phyloP scores from a whole-genome alignment of 345 rosid genomes.

The Carallia pectinifolia region DNA sequence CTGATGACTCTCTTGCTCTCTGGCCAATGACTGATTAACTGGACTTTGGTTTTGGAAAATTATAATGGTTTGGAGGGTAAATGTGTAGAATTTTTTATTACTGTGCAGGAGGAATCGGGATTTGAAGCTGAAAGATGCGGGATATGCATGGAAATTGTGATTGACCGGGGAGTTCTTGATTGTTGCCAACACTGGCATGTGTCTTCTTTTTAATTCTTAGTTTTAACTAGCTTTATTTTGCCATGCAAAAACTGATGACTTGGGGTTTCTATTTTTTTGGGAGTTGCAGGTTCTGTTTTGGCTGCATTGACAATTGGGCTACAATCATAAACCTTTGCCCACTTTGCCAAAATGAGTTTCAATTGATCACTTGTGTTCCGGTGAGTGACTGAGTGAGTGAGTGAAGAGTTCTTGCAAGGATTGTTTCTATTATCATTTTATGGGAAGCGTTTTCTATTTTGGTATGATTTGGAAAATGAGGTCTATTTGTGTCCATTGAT shows the following conservation, averaged over 20 bases:
- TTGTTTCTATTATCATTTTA: background rate
- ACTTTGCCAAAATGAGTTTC: conserved; percentile 96
- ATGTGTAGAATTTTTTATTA: background rate
- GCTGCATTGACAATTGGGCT: conserved; percentile 98
- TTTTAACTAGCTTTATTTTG: background rate
- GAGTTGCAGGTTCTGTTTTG: conserved; percentile 89
- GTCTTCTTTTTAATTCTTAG: background rate
- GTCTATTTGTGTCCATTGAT: conserved; percentile 2
- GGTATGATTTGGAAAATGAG: background rate
- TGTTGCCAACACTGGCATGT: conserved; percentile 92
- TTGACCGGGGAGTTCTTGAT: conserved; percentile 94
- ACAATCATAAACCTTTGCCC: conserved; percentile 97
- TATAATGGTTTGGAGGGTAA: background rate
- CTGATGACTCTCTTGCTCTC: too few relatives aligned
- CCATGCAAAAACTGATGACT: conserved; percentile 16
- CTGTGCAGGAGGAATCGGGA: conserved; percentile 51
- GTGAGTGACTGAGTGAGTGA: conserved; percentile 46
- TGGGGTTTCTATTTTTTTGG: conserved; percentile 15
- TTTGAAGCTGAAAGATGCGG: conserved; percentile 90
- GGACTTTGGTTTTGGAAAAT: background rate
- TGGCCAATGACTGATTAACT: too few relatives aligned
- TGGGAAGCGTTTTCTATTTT: background rate
- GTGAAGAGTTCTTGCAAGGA: conserved; percentile 3
- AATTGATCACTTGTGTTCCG: conserved; percentile 91
- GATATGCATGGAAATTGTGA: conserved; percentile 93